Percentiles rank a stretch among this genome's conserved stretches.
phyloP scores from a whole-genome alignment of 208 protist genomes.

The Acanthamoeba rhysodes region DNA sequence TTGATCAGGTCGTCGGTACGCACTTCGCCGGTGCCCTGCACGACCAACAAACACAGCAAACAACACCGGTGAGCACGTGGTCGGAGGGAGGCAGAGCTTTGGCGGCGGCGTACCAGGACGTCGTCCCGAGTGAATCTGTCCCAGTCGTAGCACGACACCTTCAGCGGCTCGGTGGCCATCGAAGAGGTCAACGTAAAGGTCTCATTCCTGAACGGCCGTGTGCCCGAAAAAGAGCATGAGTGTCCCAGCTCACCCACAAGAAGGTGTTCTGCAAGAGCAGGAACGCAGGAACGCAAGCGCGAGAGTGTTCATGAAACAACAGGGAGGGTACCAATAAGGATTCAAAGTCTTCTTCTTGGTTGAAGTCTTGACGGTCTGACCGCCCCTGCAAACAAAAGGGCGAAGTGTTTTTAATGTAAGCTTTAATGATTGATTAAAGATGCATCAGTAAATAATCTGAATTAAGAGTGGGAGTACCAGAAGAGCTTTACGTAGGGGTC shows the following conservation, averaged over 20 bases:
- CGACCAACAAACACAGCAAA: background rate
- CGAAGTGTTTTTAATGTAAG: no score
- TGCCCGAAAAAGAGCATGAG: no score
- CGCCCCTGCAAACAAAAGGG: constrained; percentile 51
- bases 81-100: background rate
- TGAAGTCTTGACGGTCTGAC: constrained; percentile 17
- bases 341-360: constrained; percentile 71
- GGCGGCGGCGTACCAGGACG: background rate
- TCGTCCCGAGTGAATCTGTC: constrained; percentile 56
- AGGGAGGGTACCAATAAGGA: constrained; percentile 34
- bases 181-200: constrained; percentile 26
- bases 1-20: constrained; percentile 7
- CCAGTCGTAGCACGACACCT: constrained; percentile 23
- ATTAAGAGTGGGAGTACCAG: background rate
- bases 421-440: background rate
- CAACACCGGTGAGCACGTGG: background rate
- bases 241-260: background rate
- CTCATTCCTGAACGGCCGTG: constrained; percentile 1
- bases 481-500: constrained; percentile 50
- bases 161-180: background rate
- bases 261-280: no score
- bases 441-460: no score
- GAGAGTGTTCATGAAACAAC: background rate
- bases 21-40: constrained; percentile 37
- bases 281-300: background rate